Evolutionary conservation across 495 filamentous ascomycete genomes (phyloP).

Genomic region (Xylaria palmicola): DNA sequence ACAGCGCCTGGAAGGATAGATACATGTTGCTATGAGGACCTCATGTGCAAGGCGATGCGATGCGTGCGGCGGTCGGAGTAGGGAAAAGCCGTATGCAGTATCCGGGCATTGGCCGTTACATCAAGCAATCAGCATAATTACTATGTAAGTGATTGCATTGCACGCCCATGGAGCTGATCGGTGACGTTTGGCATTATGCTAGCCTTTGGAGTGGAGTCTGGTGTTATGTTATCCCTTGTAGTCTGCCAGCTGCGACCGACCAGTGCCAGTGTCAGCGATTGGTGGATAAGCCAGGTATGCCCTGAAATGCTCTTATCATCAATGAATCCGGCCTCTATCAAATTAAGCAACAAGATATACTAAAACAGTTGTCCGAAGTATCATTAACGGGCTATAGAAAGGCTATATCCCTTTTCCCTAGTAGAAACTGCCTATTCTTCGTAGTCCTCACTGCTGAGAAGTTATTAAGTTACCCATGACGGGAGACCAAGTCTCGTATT

Average conservation of each 20-base stretch:
- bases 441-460: slow-evolving; percentile 4
- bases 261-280: background rate
- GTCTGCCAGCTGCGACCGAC: background rate
- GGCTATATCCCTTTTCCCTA: no score
- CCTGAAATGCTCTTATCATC: no score
- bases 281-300: no score
- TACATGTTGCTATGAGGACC: slow-evolving; percentile 23
- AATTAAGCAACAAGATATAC: no score
- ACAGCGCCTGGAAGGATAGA: slow-evolving; percentile 23
- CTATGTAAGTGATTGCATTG: background rate
- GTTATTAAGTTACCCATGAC: slow-evolving; percentile 1
- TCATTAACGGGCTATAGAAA: no score
- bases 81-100: background rate
- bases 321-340: no score
- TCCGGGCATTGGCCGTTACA: slow-evolving; percentile 7
- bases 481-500: background rate
- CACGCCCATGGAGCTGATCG: background rate
- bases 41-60: slow-evolving; percentile 11
- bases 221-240: no score
- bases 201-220: background rate
- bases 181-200: slow-evolving; percentile 3
- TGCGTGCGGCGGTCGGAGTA: background rate
- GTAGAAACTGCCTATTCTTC: no score
- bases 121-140: background rate
- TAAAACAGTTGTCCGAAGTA: no score